Evolutionary conservation across 805 yeast species (phyloP).

Genomic region (Cyberlindnera lachancei): DNA sequence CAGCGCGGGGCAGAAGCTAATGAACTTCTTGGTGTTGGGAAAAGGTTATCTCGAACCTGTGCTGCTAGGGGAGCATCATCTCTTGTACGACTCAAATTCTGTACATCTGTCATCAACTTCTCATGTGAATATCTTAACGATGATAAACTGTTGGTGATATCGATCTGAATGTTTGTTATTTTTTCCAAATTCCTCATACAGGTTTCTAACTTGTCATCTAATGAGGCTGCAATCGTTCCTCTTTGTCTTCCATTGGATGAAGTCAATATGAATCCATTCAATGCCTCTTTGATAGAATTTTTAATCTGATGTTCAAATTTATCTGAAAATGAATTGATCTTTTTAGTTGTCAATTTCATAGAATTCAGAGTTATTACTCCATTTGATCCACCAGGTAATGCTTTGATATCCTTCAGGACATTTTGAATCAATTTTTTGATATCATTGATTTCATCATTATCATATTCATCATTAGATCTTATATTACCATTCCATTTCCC

Average conservation of each 20-base stretch:
- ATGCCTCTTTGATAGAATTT: neutral
- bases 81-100: too few species aligned
- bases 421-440: neutral
- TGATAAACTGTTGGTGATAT: too few species aligned
- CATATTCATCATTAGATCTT: neutral
- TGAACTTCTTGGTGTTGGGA: too few species aligned
- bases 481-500: neutral
- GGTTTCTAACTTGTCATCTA: slow-evolving; percentile 2
- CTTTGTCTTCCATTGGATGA: neutral
- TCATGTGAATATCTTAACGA: too few species aligned
- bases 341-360: neutral
- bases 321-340: neutral
- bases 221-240: neutral
- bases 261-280: neutral
- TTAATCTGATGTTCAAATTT: neutral
- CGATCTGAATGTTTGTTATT: slow-evolving; percentile 4
- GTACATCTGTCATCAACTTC: too few species aligned
- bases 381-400: slow-evolving; percentile 1
- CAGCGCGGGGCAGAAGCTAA: too few species aligned
- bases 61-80: too few species aligned
- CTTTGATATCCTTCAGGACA: neutral
- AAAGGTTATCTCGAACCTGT: too few species aligned
- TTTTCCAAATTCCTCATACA: slow-evolving; percentile 5
- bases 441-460: neutral
- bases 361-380: slow-evolving; percentile 1